A percentile compares a stretch with the other conserved stretches of the same genome.
Conservation (phyloP, 2,329 filamentous ascomycete genomes). For the Daldinia sp. region DNA sequence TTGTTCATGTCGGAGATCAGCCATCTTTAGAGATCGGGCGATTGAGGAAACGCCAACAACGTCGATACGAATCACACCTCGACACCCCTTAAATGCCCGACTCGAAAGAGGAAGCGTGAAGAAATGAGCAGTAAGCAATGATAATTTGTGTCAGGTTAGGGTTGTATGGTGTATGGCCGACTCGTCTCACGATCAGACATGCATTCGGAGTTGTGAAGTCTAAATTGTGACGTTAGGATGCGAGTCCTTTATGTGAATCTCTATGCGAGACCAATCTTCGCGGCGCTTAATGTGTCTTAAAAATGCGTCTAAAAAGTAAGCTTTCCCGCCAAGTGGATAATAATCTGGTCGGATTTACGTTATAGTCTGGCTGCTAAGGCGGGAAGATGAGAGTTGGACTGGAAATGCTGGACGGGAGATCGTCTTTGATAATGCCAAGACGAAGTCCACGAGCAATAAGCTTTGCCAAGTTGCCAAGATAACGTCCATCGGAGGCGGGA, state of each 20-base stretch:
- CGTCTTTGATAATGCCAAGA: slow-evolving; percentile 39
- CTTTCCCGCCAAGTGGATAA: slow-evolving; percentile 18
- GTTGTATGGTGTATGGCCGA: not conserved
- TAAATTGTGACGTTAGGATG: not conserved
- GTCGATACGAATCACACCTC: not conserved
- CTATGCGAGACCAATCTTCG: not conserved
- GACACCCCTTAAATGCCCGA: not conserved
- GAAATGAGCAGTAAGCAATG: not conserved
- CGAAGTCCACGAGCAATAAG: slow-evolving; percentile 47
- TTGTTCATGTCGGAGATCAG: slow-evolving; percentile 5
- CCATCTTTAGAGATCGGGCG: slow-evolving; percentile 4
- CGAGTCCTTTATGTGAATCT: no score
- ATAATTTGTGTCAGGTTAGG: not conserved
- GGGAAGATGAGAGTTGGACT: slow-evolving; percentile 6
- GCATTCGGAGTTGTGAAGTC: not conserved
- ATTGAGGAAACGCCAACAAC: not conserved
- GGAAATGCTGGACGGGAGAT: slow-evolving; percentile 26
- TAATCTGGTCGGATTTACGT: not conserved
- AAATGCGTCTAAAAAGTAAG: slow-evolving; percentile 6
- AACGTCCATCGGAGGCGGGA: slow-evolving; percentile 29
- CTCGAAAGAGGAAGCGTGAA: not conserved
- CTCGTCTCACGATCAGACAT: not conserved
- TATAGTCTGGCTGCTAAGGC: slow-evolving; percentile 9
- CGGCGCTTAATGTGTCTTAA: not conserved
- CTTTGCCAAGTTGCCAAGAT: slow-evolving; percentile 48